Conservation (phyloP, 1,139 yeast species). For the Geotrichum europaeum region DNA sequence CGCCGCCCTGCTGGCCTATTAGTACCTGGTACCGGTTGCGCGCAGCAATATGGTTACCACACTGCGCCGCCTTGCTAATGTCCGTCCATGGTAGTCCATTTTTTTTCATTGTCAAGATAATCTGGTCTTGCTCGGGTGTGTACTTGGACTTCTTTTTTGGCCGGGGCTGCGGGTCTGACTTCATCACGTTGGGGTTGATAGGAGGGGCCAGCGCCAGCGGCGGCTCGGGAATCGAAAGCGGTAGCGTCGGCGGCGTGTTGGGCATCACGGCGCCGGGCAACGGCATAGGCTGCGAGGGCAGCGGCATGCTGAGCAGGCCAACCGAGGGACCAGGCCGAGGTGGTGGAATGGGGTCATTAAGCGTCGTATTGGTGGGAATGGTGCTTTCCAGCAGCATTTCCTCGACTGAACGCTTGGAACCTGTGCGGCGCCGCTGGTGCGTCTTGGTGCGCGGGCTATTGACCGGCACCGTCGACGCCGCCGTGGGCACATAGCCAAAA, state of each 20-base stretch:
- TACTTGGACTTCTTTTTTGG: slow-evolving; percentile 62
- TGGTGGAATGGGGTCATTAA: slow-evolving; percentile 3
- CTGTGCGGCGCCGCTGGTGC: slow-evolving; percentile 26
- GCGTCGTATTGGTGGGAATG: slow-evolving; percentile 24
- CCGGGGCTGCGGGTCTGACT: slow-evolving; percentile 42
- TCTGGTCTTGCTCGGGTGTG: slow-evolving; percentile 59
- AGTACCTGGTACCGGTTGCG: slow-evolving; percentile 72
- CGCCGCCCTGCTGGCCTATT: slow-evolving; percentile 79
- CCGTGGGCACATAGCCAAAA: slow-evolving; percentile 23
- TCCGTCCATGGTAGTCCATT: slow-evolving; percentile 69
- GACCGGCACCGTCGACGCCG: slow-evolving; percentile 24
- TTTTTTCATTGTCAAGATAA: slow-evolving; percentile 55
- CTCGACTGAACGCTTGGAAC: slow-evolving; percentile 30
- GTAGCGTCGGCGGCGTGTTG: slow-evolving; percentile 21
- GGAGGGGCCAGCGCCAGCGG: slow-evolving; percentile 32
- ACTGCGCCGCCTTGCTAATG: slow-evolving; percentile 60
- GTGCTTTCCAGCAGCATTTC: slow-evolving; percentile 29
- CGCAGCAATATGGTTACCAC: slow-evolving; percentile 66
- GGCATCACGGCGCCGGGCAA: slow-evolving; percentile 15
- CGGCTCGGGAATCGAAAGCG: slow-evolving; percentile 31
- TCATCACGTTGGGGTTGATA: slow-evolving; percentile 34
- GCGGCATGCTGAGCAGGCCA: slow-evolving; percentile 19
- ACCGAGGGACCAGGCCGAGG: slow-evolving; percentile 5
- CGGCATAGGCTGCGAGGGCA: slow-evolving; percentile 28
- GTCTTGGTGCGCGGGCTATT: slow-evolving; percentile 17